Evolutionary conservation across 83 land plant genomes (phyloP).

Genomic region (Larix sibirica): DNA sequence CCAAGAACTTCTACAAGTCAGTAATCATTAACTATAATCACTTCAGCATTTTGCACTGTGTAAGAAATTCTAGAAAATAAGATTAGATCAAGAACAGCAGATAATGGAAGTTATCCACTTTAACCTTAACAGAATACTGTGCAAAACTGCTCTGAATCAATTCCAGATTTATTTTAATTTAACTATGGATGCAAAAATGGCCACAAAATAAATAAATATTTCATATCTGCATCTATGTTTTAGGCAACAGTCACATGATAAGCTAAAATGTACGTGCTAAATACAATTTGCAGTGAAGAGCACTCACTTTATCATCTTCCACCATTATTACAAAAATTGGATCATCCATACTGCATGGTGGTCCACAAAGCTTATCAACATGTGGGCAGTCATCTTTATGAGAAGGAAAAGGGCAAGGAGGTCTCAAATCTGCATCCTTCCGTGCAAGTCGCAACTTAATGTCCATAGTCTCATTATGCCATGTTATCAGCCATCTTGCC

Average conservation of each 20-base stretch:
- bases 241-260: not conserved
- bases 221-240: not conserved
- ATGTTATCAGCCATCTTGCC: slow-evolving; percentile 95
- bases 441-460: slow-evolving; percentile 54
- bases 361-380: slow-evolving; percentile 25
- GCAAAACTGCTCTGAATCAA: too few species aligned
- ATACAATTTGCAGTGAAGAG: not conserved
- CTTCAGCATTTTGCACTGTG: too few species aligned
- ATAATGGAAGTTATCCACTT: too few species aligned
- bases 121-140: too few species aligned
- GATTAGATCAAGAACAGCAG: too few species aligned
- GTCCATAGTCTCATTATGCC: slow-evolving; percentile 88
- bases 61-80: too few species aligned
- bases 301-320: slow-evolving; percentile 78
- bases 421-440: slow-evolving; percentile 40
- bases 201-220: not conserved
- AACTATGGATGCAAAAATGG: too few species aligned
- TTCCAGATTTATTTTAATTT: too few species aligned
- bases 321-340: slow-evolving; percentile 83
- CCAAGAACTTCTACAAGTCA: not conserved
- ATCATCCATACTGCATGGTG: slow-evolving; percentile 55
- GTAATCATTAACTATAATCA: too few species aligned
- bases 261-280: not conserved
- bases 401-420: slow-evolving; percentile 77
- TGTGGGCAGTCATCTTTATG: slow-evolving; percentile 78